These are phyloP conservation scores for Hymenoscyphus infarciens DNA, from an alignment of 2,329 filamentous ascomycete genomes.

Conservation along the genomic window DNA sequence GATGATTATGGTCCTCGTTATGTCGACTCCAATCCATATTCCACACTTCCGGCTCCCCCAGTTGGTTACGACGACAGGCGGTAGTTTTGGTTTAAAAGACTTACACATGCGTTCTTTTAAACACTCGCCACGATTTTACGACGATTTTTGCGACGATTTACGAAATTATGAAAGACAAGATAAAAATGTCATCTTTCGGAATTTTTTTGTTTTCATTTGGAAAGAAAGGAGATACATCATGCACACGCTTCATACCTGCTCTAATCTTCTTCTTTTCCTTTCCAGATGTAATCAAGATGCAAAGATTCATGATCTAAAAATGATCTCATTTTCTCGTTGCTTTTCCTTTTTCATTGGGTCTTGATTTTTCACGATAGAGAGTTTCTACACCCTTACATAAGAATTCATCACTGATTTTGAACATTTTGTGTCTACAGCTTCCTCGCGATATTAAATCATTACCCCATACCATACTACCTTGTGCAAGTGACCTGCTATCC, in stretches of 20 bases:
- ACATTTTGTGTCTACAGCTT: constrained; percentile 28
- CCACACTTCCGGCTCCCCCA: constrained; percentile 34
- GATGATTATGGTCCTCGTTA: constrained; percentile 40
- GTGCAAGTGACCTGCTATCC: constrained; percentile 29
- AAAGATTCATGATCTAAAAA: background rate
- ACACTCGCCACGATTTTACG: background rate
- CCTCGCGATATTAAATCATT: constrained; percentile 23
- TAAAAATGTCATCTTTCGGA: constrained; percentile 1
- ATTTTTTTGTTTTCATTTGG: background rate
- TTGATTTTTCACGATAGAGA: background rate
- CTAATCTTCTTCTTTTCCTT: background rate
- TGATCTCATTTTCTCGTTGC: constrained; percentile 14
- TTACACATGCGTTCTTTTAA: background rate
- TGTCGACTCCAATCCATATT: constrained; percentile 45
- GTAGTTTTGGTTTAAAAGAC: constrained; percentile 6
- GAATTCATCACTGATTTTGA: constrained; percentile 30
- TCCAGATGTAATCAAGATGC: background rate
- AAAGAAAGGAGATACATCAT: background rate
- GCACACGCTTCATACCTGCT: background rate
- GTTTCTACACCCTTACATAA: constrained; percentile 18
- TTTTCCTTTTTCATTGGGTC: constrained; percentile 11
- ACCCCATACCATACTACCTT: background rate
- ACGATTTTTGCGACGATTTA: constrained; percentile 2
- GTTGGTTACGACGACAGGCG: constrained; percentile 28
- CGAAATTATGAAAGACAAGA: background rate